Percentiles rank a stretch among this genome's conserved stretches.
Evolutionary conservation across 441 rosid species (phyloP).

Genomic region (Corymbia citriodora): DNA sequence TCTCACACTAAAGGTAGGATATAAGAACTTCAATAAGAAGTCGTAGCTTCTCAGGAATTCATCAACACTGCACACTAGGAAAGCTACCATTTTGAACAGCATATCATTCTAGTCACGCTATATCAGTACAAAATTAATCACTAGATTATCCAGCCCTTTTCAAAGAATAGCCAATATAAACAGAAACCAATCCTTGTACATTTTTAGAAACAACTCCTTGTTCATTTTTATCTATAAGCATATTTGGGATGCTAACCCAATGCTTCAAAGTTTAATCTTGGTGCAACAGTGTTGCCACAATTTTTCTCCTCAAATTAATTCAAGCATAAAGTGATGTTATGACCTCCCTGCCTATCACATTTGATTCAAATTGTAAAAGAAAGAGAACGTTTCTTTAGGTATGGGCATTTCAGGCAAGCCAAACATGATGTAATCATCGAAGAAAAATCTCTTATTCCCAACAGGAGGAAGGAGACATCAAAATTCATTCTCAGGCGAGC

Average conservation of each 20-base stretch:
- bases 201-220: neutral
- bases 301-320: too few relatives aligned
- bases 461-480: neutral
- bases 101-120: neutral
- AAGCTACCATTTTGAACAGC: neutral
- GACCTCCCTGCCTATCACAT: neutral
- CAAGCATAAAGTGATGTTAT: neutral
- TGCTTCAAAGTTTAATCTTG: neutral
- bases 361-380: neutral
- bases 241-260: too few relatives aligned
- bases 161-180: neutral
- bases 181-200: neutral
- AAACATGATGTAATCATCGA: neutral
- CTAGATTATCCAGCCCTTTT: neutral
- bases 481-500: rapidly evolving
- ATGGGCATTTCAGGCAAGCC: too few relatives aligned
- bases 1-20: too few relatives aligned
- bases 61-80: too few relatives aligned
- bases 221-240: too few relatives aligned
- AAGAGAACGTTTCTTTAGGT: neutral
- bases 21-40: neutral
- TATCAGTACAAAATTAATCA: neutral
- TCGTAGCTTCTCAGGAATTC: neutral
- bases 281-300: rapidly evolving
- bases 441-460: neutral